Conservation (phyloP, 352 stramenopile genomes). For the Globisporangium barbulae region DNA sequence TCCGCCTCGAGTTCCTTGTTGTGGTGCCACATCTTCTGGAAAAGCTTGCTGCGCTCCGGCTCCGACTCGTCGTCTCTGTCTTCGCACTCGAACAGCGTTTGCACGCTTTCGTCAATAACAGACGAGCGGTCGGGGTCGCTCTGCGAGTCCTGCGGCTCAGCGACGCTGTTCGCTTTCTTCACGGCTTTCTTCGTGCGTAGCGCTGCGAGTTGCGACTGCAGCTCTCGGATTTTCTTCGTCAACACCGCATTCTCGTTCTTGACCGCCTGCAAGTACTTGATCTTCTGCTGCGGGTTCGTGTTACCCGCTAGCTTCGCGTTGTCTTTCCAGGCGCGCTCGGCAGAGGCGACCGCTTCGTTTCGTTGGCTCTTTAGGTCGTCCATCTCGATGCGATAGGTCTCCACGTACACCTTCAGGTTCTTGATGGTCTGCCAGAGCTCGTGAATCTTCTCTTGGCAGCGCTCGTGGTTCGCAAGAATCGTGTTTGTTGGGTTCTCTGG, state of each 20-base stretch:
- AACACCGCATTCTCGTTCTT: constrained; percentile 66
- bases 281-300: constrained; percentile 65
- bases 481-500: not conserved
- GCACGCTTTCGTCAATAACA: constrained; percentile 20
- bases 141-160: constrained; percentile 15
- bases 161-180: not conserved
- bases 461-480: constrained; percentile 31
- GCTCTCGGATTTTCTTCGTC: constrained; percentile 44
- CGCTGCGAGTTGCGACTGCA: constrained; percentile 45
- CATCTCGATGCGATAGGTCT: constrained; percentile 53
- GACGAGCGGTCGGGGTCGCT: constrained; percentile 14
- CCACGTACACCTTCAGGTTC: constrained; percentile 58
- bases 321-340: constrained; percentile 49
- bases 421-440: constrained; percentile 67
- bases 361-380: constrained; percentile 47
- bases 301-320: constrained; percentile 58
- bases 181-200: constrained; percentile 14
- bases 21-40: constrained; percentile 48
- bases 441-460: constrained; percentile 60
- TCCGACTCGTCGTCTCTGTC: constrained; percentile 23
- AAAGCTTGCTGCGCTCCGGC: constrained; percentile 34
- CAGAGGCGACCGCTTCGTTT: constrained; percentile 52
- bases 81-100: constrained; percentile 15
- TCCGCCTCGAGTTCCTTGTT: constrained; percentile 48
- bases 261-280: constrained; percentile 67